phyloP scores from a whole-genome alignment of 2,329 filamentous ascomycete species.

The Seiridium unicorne region DNA sequence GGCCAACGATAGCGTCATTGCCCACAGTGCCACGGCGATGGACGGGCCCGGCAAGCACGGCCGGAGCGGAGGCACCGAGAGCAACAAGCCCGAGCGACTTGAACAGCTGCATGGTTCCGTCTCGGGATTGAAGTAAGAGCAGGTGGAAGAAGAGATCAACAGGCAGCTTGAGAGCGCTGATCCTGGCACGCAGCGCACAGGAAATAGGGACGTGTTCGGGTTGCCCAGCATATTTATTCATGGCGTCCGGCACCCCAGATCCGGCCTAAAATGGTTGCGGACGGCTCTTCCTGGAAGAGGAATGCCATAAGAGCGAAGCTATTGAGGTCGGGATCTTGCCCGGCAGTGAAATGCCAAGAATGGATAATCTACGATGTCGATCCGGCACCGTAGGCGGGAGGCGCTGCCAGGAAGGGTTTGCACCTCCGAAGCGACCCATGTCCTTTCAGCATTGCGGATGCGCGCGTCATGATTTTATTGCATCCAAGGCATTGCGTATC shows the following conservation, averaged over 20 bases:
- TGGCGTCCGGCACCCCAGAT: no score
- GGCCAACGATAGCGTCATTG: constrained; percentile 43
- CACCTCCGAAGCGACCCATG: not conserved
- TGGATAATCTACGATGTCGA: not conserved
- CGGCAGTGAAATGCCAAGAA: not conserved
- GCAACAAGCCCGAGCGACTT: constrained; percentile 10
- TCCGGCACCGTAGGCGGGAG: not conserved
- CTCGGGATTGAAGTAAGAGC: not conserved
- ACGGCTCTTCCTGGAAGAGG: not conserved
- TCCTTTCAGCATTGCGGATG: not conserved
- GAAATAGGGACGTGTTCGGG: not conserved
- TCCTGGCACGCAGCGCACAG: not conserved
- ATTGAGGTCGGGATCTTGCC: not conserved
- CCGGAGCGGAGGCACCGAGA: not conserved
- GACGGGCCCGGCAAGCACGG: constrained; percentile 11
- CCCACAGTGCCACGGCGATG: constrained; percentile 21
- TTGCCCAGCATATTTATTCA: not conserved
- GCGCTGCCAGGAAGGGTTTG: not conserved
- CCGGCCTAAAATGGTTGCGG: not conserved
- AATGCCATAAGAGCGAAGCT: not conserved
- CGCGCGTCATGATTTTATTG: not conserved
- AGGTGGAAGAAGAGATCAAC: no score
- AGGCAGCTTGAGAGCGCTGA: no score
- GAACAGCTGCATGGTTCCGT: not conserved
- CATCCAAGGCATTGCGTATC: not conserved